These are phyloP conservation scores for Aegilops speltoides DNA, from an alignment of 176 grass and related monocot species.

Conservation along the genomic window DNA sequence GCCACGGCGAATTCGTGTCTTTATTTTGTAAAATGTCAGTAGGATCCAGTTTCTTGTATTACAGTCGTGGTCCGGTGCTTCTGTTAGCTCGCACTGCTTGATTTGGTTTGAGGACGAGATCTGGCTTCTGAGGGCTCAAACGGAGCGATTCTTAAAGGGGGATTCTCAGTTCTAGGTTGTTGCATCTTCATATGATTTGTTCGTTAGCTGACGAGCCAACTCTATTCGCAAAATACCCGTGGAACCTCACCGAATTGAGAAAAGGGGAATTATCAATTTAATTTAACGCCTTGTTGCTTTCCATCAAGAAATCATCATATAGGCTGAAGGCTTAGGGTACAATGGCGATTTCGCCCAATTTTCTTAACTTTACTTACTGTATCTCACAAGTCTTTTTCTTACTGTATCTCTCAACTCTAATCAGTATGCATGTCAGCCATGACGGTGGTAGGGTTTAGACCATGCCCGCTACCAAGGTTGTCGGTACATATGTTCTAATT, in stretches of 20 bases:
- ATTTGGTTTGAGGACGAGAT: not conserved
- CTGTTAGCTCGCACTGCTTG: not conserved
- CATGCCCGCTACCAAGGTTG: not conserved
- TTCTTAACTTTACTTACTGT: not conserved
- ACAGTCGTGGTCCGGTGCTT: not conserved
- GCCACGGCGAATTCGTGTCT: not conserved
- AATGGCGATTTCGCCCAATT: not conserved
- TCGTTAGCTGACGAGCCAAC: not conserved
- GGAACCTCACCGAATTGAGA: not conserved
- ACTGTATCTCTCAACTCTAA: not conserved
- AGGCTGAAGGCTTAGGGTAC: not conserved
- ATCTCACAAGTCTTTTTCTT: no score
- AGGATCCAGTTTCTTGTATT: not conserved
- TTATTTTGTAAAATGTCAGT: not conserved
- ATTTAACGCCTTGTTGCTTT: not conserved
- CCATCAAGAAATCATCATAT: conserved; percentile 4
- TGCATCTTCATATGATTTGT: not conserved
- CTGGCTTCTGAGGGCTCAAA: not conserved
- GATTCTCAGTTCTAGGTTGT: not conserved
- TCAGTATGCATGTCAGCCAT: not conserved
- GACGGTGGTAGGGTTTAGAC: not conserved
- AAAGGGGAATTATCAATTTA: not conserved
- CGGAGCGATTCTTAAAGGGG: not conserved
- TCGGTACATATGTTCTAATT: not conserved
- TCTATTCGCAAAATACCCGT: not conserved